Conservation (phyloP, 371 early-diverging fungal species). For the Syncephalastrum sp. region DNA sequence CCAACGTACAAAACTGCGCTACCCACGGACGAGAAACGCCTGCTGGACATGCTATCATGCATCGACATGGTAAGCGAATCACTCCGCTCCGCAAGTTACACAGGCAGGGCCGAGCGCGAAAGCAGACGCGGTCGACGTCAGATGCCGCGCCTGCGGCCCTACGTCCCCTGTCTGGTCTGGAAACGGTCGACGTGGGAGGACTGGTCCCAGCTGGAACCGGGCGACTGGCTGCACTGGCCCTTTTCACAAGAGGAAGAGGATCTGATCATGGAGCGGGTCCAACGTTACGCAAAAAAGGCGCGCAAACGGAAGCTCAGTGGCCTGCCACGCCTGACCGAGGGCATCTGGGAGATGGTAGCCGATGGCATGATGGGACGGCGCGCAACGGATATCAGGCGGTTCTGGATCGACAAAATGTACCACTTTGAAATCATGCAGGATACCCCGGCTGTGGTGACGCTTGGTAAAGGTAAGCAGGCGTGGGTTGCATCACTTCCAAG, state of each 20-base stretch:
- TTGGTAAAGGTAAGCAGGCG: not conserved
- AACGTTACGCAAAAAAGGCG: conserved; percentile 3
- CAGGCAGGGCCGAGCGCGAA: not conserved
- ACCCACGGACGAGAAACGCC: not conserved
- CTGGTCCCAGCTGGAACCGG: conserved; percentile 38
- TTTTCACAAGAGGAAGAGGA: conserved; percentile 22
- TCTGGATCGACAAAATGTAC: conserved; percentile 15
- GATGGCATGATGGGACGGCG: conserved; percentile 27
- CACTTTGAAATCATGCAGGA: not conserved
- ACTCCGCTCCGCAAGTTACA: not conserved
- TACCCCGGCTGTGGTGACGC: not conserved
- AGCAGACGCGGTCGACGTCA: not conserved
- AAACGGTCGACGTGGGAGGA: conserved; percentile 44
- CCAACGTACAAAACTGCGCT: not conserved
- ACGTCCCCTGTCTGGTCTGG: conserved; percentile 35
- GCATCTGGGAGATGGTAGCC: conserved; percentile 25
- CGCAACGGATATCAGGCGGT: conserved; percentile 27
- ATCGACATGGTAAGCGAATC: not conserved
- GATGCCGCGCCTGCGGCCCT: conserved; percentile 15
- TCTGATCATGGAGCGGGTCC: not conserved
- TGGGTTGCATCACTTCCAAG: too few species aligned
- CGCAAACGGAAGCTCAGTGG: conserved; percentile 1
- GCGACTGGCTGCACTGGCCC: conserved; percentile 35
- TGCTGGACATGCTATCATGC: not conserved
- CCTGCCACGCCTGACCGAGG: not conserved